Evolutionary conservation across 495 filamentous ascomycete genomes (phyloP), one percentile per base, ranked within the genome.

Genomic region (Alectoria sarmentosa): DNA sequence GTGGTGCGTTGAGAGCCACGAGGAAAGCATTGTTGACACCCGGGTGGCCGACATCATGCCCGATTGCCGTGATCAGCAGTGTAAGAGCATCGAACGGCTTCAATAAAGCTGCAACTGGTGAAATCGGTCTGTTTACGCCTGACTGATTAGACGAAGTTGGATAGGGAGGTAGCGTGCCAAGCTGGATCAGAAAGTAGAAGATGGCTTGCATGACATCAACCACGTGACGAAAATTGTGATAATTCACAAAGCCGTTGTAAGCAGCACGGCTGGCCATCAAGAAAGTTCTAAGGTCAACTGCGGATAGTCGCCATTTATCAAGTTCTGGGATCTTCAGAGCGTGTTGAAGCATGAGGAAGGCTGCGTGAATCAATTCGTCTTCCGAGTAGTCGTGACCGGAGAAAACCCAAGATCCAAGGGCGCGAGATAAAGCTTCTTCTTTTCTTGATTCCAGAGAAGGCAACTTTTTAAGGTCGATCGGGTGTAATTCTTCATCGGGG

Each of bases 11-110:
- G 28, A 96, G 84, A 58, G 89, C 90, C 32, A 96, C 86, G 13
- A 98, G 78, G 72, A 98, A 98, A 19, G 91, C 91, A 73, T 98
- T 98, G 77, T 98, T 98, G 64, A 98, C 95, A 42, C 94, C 94
- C 21, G 94, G 94, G 75, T 98, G 94, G 39, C 95, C 94, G 46
- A 97, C 94, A 71, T 98, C 94, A 69, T 98, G 94, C 48, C 94
- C 94, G 73, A 98, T 96, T 10, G 94, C 94, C 17, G 92, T 92
- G 66, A 98, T 87, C 30, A 98, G 80, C 21, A 98, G 82, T 11
- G 91, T 93, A 23, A 98, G 80, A 19, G 90, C 89, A 72, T 98
- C 92, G 69, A 94, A 88, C 15, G 95, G 92, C 48, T 80, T 78
- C 48, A 98, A 78, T 38, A 96, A 78, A 46, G 82, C 76, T 10